A percentile compares a stretch with the other conserved stretches of the same genome.
Conservation (phyloP, 2,329 filamentous ascomycete species). For the Cryphonectria parasitica region DNA sequence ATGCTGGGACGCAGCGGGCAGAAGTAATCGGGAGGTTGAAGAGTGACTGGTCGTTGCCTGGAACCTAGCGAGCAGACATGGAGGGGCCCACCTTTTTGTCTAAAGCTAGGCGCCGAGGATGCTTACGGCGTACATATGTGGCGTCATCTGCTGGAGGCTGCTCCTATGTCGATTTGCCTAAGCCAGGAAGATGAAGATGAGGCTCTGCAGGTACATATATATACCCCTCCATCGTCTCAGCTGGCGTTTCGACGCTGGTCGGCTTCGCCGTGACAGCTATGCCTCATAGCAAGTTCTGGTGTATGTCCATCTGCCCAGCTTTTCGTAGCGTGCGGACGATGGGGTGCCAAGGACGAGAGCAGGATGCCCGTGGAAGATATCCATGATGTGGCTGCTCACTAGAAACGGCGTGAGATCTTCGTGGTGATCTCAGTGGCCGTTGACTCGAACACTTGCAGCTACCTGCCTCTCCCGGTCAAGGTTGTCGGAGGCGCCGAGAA, state of each 20-base stretch:
- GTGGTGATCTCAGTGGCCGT: not conserved
- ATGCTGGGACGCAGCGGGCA: not conserved
- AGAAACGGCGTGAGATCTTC: not conserved
- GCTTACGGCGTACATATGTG: not conserved
- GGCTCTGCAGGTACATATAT: not conserved
- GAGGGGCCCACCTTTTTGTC: not conserved
- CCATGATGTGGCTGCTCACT: not conserved
- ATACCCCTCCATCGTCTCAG: not conserved
- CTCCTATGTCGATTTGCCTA: not conserved
- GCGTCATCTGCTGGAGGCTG: not conserved
- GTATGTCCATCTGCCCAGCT: not conserved
- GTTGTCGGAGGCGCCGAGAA: not conserved
- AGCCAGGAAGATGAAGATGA: not conserved
- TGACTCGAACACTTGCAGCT: not conserved
- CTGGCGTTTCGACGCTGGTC: not conserved
- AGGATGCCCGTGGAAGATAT: not conserved
- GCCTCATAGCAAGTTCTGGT: not conserved
- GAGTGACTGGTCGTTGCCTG: not conserved
- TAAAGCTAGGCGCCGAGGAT: not conserved
- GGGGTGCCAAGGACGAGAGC: not conserved
- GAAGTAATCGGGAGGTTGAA: not conserved
- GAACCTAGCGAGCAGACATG: no score
- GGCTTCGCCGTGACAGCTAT: not conserved
- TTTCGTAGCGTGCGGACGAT: not conserved
- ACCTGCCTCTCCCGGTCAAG: not conserved